Evolutionary conservation across 108 stramenopile genomes (phyloP).

Genomic region (Nannochloropsis salina): DNA sequence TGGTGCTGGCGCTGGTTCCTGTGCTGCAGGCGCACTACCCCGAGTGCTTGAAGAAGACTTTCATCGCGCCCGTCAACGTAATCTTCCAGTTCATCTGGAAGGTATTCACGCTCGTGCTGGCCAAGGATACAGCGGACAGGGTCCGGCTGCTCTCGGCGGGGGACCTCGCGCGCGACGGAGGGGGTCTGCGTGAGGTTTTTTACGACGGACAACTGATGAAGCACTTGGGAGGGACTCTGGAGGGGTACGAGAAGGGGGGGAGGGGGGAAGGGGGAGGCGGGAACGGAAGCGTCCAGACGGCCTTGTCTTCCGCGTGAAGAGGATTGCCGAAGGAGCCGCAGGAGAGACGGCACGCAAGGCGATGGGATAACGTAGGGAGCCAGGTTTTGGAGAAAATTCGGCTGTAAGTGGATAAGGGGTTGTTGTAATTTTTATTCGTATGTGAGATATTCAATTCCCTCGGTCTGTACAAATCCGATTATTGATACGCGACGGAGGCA

Average conservation of each 20-base stretch:
- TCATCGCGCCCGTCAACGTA: background rate
- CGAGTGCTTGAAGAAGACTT: background rate
- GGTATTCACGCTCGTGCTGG: background rate
- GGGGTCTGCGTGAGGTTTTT: background rate
- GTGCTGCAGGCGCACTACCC: background rate
- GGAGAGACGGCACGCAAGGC: no score
- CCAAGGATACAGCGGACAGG: background rate
- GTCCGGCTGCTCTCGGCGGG: background rate
- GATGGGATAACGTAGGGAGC: no score
- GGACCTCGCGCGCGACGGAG: background rate
- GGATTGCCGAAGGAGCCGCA: background rate
- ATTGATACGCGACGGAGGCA: no score
- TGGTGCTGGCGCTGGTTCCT: background rate
- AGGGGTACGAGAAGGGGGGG: background rate
- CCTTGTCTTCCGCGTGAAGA: background rate
- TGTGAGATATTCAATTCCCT: no score
- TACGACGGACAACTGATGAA: slow-evolving; percentile 9
- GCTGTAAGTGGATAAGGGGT: no score
- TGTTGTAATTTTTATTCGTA: no score
- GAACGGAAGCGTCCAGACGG: background rate
- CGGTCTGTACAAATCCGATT: no score
- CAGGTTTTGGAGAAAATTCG: no score
- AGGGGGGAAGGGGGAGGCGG: background rate
- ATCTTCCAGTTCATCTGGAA: background rate
- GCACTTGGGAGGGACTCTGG: background rate